Base-by-base conservation (phyloP, 176 grass and related monocot genomes). In the Elymus sibiricus region DNA sequence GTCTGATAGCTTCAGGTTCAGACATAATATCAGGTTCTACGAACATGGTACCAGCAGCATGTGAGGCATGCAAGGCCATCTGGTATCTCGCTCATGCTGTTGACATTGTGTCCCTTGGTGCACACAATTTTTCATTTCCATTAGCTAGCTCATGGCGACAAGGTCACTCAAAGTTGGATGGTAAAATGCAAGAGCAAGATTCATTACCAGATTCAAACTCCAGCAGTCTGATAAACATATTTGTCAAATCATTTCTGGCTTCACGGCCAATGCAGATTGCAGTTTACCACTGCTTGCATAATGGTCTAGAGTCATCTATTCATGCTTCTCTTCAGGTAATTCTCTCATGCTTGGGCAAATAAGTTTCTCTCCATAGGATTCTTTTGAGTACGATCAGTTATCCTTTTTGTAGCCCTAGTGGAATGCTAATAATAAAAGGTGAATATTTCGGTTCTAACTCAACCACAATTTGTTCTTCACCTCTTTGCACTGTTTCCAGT, bases 21-120 rank as follows among this genome's bases (percentile, higher is more conserved):
- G 86, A 85, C 77, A 87, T 90, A 56, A 53, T 94, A 81, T 93
- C 88, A 59, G 96, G 94, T n/a, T 88, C 93, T 27, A 91, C 91
- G 17, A 95, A 91, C 80, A 94, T 95, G 93, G 92, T 98, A n/a
- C 96, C 96, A 76, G 96, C 96, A 70, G 96, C 91, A 81, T 98
- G 96, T 84, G 96, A 98, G 78, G 82, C 96, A 71, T 95, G 93
- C 93, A 95, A 98, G 81, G 88, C 90, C 31, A 95, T 98, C 83
- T 98, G 93, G 96, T 94, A 95, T 83, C 84, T 98, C 59, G 91
- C 92, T 78, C 88, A 98, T 86, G 91, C 90, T 76, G 71, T 90
- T 79, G 96, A 98, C 81, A 89, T 95, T 78, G 83, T 92, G 81
- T 95, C 90, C 39, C 75, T 89, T 43, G 88, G 91, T 71, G 76